phyloP scores from a whole-genome alignment of 2,329 filamentous ascomycete species.

The Colletotrichum sojae region DNA sequence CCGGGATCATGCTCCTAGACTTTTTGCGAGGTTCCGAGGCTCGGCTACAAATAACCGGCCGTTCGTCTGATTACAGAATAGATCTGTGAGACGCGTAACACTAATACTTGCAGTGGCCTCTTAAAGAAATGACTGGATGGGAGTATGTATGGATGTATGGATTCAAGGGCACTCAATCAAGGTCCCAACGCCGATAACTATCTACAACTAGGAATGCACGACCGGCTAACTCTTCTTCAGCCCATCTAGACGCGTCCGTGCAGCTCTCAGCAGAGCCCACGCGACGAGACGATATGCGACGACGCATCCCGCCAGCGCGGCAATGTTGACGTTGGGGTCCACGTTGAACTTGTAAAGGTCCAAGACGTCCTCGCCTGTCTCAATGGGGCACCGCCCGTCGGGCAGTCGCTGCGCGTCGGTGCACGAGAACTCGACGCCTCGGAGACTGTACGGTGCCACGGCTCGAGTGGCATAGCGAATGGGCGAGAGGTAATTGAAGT shows the following conservation, averaged over 20 bases:
- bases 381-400: constrained; percentile 74
- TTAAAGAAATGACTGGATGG: neutral
- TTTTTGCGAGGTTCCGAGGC: neutral
- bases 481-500: constrained; percentile 80
- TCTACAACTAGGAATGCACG: neutral
- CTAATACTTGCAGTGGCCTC: neutral
- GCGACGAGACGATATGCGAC: constrained; percentile 77
- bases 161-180: neutral
- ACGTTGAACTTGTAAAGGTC: constrained; percentile 76
- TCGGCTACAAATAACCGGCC: constrained; percentile 37
- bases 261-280: constrained; percentile 69
- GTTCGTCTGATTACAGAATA: constrained; percentile 27
- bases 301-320: constrained; percentile 73
- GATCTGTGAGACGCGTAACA: neutral
- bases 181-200: neutral
- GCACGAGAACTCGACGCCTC: constrained; percentile 75
- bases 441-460: constrained; percentile 75
- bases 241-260: constrained; percentile 58
- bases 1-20: constrained; percentile 26
- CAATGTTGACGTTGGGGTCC: constrained; percentile 72
- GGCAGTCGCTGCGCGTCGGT: constrained; percentile 70
- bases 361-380: constrained; percentile 77
- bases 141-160: neutral
- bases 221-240: constrained; percentile 56
- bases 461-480: constrained; percentile 79